phyloP scores from a whole-genome alignment of 768 basidiomycete genomes.

The Suillus weaverae region DNA sequence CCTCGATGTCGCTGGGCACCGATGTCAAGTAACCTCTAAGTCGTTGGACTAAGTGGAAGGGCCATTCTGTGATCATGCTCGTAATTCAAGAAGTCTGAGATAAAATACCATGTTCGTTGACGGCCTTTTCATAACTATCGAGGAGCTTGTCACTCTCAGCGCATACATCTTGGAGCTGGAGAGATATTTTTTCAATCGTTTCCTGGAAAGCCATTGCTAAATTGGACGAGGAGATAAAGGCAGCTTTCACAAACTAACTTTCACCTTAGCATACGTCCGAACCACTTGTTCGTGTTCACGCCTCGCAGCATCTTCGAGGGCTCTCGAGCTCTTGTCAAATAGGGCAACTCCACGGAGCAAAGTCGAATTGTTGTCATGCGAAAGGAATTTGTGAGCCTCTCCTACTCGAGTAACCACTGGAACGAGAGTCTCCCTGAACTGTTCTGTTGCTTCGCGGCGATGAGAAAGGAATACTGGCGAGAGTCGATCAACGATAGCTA shows the following conservation, averaged over 20 bases:
- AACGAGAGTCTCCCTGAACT: slow-evolving; percentile 33
- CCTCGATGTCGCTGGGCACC: slow-evolving; percentile 53
- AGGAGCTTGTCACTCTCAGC: slow-evolving; percentile 51
- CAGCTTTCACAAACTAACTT: slow-evolving; percentile 38
- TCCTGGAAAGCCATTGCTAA: slow-evolving; percentile 33
- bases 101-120: slow-evolving; percentile 50
- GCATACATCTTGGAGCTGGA: slow-evolving; percentile 50
- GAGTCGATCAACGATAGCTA: slow-evolving; percentile 49
- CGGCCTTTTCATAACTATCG: slow-evolving; percentile 42
- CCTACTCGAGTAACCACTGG: slow-evolving; percentile 37
- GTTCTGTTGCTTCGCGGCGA: slow-evolving; percentile 26
- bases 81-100: slow-evolving; percentile 1
- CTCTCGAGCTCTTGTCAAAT: slow-evolving; percentile 58
- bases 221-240: slow-evolving; percentile 14
- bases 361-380: slow-evolving; percentile 32
- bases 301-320: slow-evolving; percentile 46
- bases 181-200: slow-evolving; percentile 41
- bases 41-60: slow-evolving; percentile 41
- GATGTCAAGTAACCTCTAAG: slow-evolving; percentile 42
- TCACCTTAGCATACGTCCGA: slow-evolving; percentile 38
- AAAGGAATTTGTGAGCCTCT: slow-evolving; percentile 36
- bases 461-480: slow-evolving; percentile 38
- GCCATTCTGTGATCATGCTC: slow-evolving; percentile 8
- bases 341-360: slow-evolving; percentile 43
- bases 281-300: slow-evolving; percentile 45